Evolutionary conservation across 192 early-diverging fungal species (phyloP), one percentile per base, ranked within the genome.

Genomic region (Umbelopsis isabellina): DNA sequence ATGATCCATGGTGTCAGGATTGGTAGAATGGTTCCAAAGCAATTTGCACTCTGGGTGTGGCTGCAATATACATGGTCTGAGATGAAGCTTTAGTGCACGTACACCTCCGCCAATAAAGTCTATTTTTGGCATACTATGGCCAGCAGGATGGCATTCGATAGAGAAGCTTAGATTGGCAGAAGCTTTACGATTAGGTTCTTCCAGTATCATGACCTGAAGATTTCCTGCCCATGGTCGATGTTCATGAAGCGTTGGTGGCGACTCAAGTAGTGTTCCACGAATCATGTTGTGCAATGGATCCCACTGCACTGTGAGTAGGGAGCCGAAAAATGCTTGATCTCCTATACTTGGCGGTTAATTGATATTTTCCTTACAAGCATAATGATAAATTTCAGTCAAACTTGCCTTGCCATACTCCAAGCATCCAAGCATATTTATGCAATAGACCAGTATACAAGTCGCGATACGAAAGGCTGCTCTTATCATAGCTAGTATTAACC

Each of bases 361-460:
- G 48, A 16, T 6, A 21, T 49, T 49, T 49, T 20, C 18, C 18
- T 21, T 49, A 2, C 1, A 21, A 10, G 48, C 6, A 10, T 49
- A 2, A 16, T 3, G 15, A 49, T 21, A 35, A 2, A 61, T 2
- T 15, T 1, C 9, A 13, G 27, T n/a, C 25, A 21, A n/a, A 4
- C 18, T 35, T 18, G 37, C 55, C 55, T 61, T 61, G 55, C 55
- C 55, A 61, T 33, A 61, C 6, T 16, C 55, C 55, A 12, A 61
- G 33, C 30, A 61, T 61, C 30, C 55, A 61, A 1, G 27, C 55
- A 33, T 61, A 61, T 35, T 35, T 27, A 61, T 61, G 55, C 33
- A 61, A 30, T 25, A 61, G 18, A 10, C 13, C 27, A 18, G 13
- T 35, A 4, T 61, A 61, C 7, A 61, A 3, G 16, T 27, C 55